These are phyloP conservation scores for Pythium folliculosum DNA, from an alignment of 352 stramenopile genomes.

Conservation along the genomic window DNA sequence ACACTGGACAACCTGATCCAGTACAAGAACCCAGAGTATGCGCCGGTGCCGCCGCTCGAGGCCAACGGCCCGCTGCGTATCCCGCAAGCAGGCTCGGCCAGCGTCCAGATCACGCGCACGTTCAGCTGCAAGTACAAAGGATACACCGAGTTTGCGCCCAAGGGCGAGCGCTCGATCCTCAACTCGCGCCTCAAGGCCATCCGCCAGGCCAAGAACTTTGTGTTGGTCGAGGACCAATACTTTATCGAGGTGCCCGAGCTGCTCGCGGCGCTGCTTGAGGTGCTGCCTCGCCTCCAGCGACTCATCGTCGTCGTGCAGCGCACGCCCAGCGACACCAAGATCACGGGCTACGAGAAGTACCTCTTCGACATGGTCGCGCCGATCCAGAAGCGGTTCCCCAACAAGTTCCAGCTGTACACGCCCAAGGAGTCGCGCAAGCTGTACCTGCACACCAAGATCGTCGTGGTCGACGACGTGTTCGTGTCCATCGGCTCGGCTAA, in stretches of 20 bases:
- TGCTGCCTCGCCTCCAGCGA: conserved; percentile 30
- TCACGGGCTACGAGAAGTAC: conserved; percentile 34
- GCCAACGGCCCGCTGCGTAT: neutral
- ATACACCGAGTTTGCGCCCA: conserved; percentile 33
- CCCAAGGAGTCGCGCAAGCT: conserved; percentile 18
- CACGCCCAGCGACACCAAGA: conserved; percentile 7
- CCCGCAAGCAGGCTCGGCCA: neutral
- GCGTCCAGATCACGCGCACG: conserved; percentile 43
- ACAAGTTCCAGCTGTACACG: conserved; percentile 31
- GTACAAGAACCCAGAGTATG: conserved; percentile 45
- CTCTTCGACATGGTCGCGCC: conserved; percentile 36
- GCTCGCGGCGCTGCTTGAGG: conserved; percentile 28
- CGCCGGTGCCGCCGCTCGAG: conserved; percentile 13
- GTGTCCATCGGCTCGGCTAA: conserved; percentile 36
- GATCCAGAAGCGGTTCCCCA: conserved; percentile 22
- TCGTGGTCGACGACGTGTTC: conserved; percentile 35
- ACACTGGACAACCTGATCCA: conserved; percentile 37
- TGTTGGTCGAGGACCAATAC: conserved; percentile 54
- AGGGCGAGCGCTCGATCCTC: conserved; percentile 39
- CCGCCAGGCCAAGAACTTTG: conserved; percentile 37
- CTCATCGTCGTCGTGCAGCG: conserved; percentile 30
- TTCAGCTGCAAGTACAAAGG: conserved; percentile 43
- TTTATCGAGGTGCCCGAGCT: conserved; percentile 46
- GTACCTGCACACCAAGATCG: conserved; percentile 29
- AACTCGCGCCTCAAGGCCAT: conserved; percentile 40